Conservation (phyloP, 2,329 filamentous ascomycete genomes). For the Alternaria panax region DNA sequence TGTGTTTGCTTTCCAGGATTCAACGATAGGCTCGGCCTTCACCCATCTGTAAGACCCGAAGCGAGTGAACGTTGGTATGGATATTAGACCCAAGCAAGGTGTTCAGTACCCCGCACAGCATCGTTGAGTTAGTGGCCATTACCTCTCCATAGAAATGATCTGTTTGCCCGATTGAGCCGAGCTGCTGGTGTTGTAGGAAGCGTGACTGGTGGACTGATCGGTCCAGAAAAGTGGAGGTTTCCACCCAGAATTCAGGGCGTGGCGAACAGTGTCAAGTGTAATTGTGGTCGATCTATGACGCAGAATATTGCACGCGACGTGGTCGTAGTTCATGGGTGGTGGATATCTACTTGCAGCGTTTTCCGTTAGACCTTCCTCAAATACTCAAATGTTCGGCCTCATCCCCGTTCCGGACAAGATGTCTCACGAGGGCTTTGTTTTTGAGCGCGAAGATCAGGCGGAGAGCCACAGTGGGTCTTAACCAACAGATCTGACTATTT, state of each 20-base stretch:
- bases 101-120: background rate
- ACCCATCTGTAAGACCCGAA: background rate
- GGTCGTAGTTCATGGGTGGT: background rate
- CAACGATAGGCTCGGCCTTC: background rate
- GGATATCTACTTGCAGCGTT: background rate
- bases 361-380: background rate
- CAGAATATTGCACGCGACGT: background rate
- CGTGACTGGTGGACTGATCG: background rate
- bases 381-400: background rate
- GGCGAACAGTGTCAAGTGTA: background rate
- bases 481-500: background rate
- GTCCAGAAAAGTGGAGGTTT: background rate
- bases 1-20: background rate
- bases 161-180: background rate
- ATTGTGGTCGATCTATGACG: background rate
- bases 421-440: background rate
- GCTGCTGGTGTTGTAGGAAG: background rate
- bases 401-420: background rate
- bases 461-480: background rate
- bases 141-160: background rate
- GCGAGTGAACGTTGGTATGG: background rate
- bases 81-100: background rate
- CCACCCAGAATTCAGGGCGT: background rate
- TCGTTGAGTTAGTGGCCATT: background rate
- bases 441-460: background rate